Base-by-base conservation (phyloP, 495 filamentous ascomycete species). In the Penicillium longicatenatum region DNA sequence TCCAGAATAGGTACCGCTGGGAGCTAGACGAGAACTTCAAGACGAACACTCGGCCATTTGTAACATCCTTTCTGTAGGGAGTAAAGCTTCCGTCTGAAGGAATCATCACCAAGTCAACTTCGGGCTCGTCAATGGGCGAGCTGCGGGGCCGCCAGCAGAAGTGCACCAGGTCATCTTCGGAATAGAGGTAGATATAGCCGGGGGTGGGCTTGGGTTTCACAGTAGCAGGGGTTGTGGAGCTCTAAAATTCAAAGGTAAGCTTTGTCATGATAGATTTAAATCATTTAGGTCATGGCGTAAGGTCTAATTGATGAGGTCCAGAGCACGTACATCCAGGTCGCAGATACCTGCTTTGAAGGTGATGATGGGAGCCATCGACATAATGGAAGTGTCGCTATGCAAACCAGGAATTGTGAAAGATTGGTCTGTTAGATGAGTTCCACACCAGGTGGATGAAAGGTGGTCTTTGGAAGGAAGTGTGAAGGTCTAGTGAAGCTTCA, bases 281-380 rank as follows among this genome's bases (percentile, higher is more conserved):
- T 7, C 21, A 1, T 1, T 10, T 20, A 5, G 9, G 0, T 11
- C 20, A 21, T 20, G 7, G 26, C 26, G 4, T 1, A 35, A 35
- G 9, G 24, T 17, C 24, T 21, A 58, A 60, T 50, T 30, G 17
- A 33, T 53, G 24, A 57, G 52, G 26, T 47, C 31, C 53, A 26
- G 12, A 60, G 48, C 50, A 82, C 89, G 63, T 75, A 98, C 93
- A 75, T 91, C 84, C 49, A 95, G 69, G 20, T 92, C 86, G 76
- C 95, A 99, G 72, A 83, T 85, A 70, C 95, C 95, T 61, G 93
- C 95, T 82, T 96, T 98, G 82, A 99, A 97, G 5, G 92, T 95
- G 68, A 99, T 92, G 65, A 97, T 82, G 29, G 92, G 93, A 59
- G 76, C 72, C 77, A 87, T 86, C 54, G 91, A 90, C 92, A 95